Conservation (phyloP, 495 filamentous ascomycete genomes). For the Pyrenula aspistea region DNA sequence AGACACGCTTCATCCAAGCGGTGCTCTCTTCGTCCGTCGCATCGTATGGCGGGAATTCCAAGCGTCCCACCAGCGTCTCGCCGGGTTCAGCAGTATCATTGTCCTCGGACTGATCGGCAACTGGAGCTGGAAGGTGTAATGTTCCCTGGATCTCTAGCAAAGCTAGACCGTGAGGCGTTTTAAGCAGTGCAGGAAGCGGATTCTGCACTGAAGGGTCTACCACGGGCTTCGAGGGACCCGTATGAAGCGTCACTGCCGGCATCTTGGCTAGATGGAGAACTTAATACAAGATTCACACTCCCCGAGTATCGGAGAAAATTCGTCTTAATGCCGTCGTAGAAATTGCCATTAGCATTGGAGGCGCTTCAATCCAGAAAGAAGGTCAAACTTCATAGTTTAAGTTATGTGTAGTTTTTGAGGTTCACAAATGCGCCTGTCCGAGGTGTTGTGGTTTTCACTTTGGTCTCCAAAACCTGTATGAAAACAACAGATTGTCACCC, state of each 20-base stretch:
- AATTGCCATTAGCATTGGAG: too few species aligned
- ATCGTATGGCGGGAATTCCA: slow-evolving; percentile 70
- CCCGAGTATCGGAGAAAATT: too few species aligned
- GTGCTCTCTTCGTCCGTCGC: slow-evolving; percentile 32
- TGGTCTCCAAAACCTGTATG: too few species aligned
- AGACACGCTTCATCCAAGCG: slow-evolving; percentile 79
- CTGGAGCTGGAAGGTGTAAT: slow-evolving; percentile 45
- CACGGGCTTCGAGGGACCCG: not conserved
- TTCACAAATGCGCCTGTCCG: too few species aligned
- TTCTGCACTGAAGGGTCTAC: slow-evolving; percentile 38
- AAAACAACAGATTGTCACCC: too few species aligned
- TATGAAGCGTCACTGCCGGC: slow-evolving; percentile 25
- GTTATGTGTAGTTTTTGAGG: too few species aligned
- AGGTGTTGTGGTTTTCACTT: too few species aligned
- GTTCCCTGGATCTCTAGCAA: slow-evolving; percentile 83
- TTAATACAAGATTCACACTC: too few species aligned
- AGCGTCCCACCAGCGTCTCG: slow-evolving; percentile 53
- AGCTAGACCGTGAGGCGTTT: slow-evolving; percentile 64
- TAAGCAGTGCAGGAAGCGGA: slow-evolving; percentile 72
- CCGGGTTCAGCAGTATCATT: slow-evolving; percentile 7
- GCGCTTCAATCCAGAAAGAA: too few species aligned
- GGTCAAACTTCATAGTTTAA: too few species aligned
- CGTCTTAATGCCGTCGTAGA: too few species aligned
- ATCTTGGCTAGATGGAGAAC: too few species aligned
- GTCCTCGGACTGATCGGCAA: slow-evolving; percentile 5